Evolutionary conservation across 331 rosid species (phyloP).

Genomic region (Prunus yedoensis): DNA sequence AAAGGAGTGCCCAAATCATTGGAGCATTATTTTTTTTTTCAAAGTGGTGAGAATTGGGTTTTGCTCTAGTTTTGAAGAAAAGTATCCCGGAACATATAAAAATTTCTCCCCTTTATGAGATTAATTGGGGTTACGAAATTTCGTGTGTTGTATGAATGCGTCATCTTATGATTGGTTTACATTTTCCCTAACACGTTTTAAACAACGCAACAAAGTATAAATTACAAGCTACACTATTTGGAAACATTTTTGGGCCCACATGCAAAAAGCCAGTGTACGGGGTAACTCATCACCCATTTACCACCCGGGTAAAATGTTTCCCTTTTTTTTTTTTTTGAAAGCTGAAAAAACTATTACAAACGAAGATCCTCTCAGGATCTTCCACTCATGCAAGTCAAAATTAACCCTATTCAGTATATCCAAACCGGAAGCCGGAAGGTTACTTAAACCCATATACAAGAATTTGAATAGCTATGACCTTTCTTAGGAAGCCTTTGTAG

Average conservation of each 20-base stretch:
- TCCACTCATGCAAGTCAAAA: no score
- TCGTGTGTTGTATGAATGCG: constrained; percentile 26
- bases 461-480: no score
- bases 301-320: constrained; percentile 3
- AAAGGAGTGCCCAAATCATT: constrained; percentile 63
- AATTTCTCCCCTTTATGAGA: constrained; percentile 51
- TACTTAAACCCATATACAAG: no score
- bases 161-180: constrained; percentile 69
- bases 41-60: constrained; percentile 43
- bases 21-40: constrained; percentile 55
- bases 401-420: no score
- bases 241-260: constrained; percentile 64
- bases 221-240: constrained; percentile 31
- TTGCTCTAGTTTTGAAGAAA: constrained; percentile 68
- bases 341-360: no score
- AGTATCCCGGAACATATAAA: no score
- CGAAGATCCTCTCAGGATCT: no score
- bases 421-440: no score
- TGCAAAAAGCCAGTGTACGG: not conserved
- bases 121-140: constrained; percentile 35
- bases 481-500: no score
- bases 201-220: constrained; percentile 64
- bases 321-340: not conserved
- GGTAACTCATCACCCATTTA: constrained; percentile 21
- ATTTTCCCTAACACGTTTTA: constrained; percentile 59